A percentile compares a stretch with the other conserved stretches of the same genome.
Conservation (phyloP, 352 stramenopile species). For the Phytophthora brassicae region DNA sequence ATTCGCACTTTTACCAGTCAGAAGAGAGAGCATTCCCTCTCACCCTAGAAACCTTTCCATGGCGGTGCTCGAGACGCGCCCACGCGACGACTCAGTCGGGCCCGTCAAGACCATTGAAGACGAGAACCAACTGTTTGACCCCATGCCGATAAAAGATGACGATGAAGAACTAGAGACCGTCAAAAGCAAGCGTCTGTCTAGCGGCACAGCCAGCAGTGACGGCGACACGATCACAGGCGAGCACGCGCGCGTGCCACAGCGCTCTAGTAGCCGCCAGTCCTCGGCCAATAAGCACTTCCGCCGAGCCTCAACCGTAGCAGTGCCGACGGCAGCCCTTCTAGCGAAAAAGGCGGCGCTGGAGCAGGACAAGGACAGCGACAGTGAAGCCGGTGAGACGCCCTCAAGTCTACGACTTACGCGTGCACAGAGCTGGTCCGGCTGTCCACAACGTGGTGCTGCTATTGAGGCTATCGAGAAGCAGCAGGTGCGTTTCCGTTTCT, state of each 20-base stretch:
- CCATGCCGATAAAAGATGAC: slow-evolving; percentile 7
- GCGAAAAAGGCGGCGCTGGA: slow-evolving; percentile 6
- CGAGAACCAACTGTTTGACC: slow-evolving; percentile 26
- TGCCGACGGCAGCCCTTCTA: slow-evolving; percentile 29
- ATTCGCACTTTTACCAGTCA: slow-evolving; percentile 22
- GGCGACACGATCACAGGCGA: slow-evolving; percentile 18
- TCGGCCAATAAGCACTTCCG: slow-evolving; percentile 32
- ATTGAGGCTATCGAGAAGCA: slow-evolving; percentile 61
- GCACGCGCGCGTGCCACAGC: slow-evolving; percentile 17
- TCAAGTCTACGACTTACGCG: slow-evolving; percentile 31
- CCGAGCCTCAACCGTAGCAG: slow-evolving; percentile 54
- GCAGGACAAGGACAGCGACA: slow-evolving; percentile 30
- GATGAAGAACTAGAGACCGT: slow-evolving; percentile 5
- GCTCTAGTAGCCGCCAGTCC: neutral
- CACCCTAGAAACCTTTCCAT: neutral
- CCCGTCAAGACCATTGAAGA: slow-evolving; percentile 35
- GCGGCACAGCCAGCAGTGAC: slow-evolving; percentile 29
- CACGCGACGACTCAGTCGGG: slow-evolving; percentile 15
- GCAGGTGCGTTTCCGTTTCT: slow-evolving; percentile 64
- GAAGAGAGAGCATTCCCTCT: neutral
- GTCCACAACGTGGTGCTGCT: slow-evolving; percentile 50
- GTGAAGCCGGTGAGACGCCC: slow-evolving; percentile 14
- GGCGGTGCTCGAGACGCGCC: slow-evolving; percentile 18
- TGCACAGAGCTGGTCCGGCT: slow-evolving; percentile 52
- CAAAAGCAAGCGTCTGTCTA: slow-evolving; percentile 28